Evolutionary conservation across 2,329 filamentous ascomycete genomes (phyloP), one percentile per base, ranked within the genome.

Genomic region (Aschersonia sp.): DNA sequence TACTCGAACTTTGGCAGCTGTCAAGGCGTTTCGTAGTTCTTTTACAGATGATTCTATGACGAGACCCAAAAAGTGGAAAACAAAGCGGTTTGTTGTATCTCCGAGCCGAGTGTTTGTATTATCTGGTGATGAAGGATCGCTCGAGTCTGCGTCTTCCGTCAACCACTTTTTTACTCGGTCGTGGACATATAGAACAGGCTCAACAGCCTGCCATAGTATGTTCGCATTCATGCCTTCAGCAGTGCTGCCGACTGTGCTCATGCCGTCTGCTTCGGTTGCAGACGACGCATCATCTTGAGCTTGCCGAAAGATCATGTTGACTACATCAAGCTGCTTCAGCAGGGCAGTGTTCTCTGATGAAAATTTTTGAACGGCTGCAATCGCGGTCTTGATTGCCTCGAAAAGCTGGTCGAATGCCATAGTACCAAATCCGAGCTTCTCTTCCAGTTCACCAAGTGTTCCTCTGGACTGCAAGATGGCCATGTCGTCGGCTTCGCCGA

Each of bases 11-110:
- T 60, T 60, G 1, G 58, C 58, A 1, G 58, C 58, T 31, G 51
- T 92, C 32, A 95, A 71, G 30, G 80, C 78, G 56, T 87, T 79
- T 9, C 86, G 87, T 4, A 88, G 83, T 43, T 84, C 77, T 47
- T 82, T 83, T 62, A 95, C 94, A 58, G 95, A 81, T 1, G 89
- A 89, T 49, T 87, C 79, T 50, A 95, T 76, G 65, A 90, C 94
- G 0, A 90, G 87, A 1, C 89, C 85, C 14, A 95, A 71, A 1
- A 95, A 74, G 6, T 86, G 87, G 54, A 95, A 76, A 43, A 95
- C 77, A 59, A 95, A 94, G 64, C 95, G 88, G 44, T 83, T 84
- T 54, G 95, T 90, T 55, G 84, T 87, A 52, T 95, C 88, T 42
- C 53, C 53, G 41, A 59, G 14, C 44, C 58, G 52, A 0, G 56